A percentile compares a stretch with the other conserved stretches of the same genome.
phyloP scores from a whole-genome alignment of 345 rosid genomes.

The Psidium guajava region DNA sequence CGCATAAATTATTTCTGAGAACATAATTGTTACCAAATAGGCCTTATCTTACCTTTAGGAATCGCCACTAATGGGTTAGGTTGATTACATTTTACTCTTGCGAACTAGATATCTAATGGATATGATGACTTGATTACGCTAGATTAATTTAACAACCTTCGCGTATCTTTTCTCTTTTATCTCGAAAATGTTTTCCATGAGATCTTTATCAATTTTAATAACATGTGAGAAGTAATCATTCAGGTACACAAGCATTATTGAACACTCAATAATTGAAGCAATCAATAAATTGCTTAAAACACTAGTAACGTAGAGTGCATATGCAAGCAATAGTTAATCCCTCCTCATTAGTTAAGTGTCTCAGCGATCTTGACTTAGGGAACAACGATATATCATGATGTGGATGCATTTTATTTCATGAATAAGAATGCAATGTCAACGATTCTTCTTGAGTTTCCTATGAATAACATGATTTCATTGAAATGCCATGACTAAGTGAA shows the following conservation, averaged over 20 bases:
- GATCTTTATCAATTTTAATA: no score
- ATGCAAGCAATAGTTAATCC: not conserved
- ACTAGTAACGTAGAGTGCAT: not conserved
- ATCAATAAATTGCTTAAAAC: not conserved
- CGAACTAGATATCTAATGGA: not conserved
- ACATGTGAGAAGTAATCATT: not conserved
- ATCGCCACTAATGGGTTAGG: not conserved
- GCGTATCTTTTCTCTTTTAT: not conserved
- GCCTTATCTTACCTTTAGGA: not conserved
- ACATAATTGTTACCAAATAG: no score
- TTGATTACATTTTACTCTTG: not conserved
- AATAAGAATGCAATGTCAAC: no score
- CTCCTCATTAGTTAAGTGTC: no score
- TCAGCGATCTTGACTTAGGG: no score
- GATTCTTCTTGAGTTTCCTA: no score
- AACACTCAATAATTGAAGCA: not conserved
- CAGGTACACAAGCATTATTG: not conserved
- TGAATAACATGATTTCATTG: no score
- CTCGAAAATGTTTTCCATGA: not conserved
- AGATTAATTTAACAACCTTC: not conserved
- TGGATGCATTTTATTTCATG: no score
- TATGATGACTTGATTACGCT: not conserved
- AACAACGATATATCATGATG: no score
- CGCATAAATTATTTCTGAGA: no score
- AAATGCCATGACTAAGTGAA: no score